A percentile compares a stretch with the other conserved stretches of the same genome.
Evolutionary conservation across 139 green algal species (phyloP).

Genomic region (Chlorella vulgaris): DNA sequence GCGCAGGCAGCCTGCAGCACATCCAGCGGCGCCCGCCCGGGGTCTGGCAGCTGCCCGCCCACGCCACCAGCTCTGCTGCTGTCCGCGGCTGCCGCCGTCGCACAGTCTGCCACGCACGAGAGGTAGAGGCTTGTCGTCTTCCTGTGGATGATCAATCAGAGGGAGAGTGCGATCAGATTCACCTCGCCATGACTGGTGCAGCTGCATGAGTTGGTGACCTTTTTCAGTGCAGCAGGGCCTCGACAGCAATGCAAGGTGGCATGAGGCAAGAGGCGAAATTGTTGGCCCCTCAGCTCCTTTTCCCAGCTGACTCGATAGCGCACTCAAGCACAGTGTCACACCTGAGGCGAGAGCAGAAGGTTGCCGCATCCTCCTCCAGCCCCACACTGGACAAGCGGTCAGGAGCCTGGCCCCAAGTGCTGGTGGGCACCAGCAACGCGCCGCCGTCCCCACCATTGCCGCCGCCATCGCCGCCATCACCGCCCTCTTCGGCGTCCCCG

Average conservation of each 20-base stretch:
- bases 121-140: conserved; percentile 25
- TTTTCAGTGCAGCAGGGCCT: no score
- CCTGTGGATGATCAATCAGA: background rate
- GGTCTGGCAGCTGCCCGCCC: background rate
- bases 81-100: background rate
- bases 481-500: background rate
- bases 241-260: no score
- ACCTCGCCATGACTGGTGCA: no score
- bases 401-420: conserved; percentile 8
- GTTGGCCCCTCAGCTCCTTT: no score
- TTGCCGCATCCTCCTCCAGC: background rate
- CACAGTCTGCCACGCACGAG: conserved; percentile 11
- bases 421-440: background rate
- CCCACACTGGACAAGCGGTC: background rate
- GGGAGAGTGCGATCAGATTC: background rate
- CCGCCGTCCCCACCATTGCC: background rate
- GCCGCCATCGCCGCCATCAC: background rate
- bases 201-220: no score
- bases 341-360: conserved; percentile 4
- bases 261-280: no score
- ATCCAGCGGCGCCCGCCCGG: conserved; percentile 6
- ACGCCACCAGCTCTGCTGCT: no score
- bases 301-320: no score
- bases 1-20: conserved; percentile 1
- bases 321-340: no score